phyloP scores from a whole-genome alignment of 2,329 filamentous ascomycete genomes.

The Reticulascus tulasneorum region DNA sequence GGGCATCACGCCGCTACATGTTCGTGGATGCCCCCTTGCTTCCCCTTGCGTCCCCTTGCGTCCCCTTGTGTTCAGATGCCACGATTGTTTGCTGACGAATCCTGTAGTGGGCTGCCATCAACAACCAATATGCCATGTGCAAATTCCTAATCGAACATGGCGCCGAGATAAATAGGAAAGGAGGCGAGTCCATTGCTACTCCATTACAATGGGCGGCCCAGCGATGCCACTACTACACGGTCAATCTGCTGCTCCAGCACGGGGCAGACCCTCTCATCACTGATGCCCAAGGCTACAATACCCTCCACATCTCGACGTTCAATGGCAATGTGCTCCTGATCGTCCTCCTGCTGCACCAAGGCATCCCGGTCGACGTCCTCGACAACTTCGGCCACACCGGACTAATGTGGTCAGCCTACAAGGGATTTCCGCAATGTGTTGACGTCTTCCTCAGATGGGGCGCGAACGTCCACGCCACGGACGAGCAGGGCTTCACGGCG shows the following conservation, averaged over 20 bases:
- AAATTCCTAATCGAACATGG: conserved; percentile 83
- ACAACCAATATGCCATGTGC: conserved; percentile 97
- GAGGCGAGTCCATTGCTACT: conserved; percentile 91
- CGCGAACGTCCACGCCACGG: conserved; percentile 83
- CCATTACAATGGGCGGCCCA: conserved; percentile 97
- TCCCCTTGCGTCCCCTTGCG: not conserved
- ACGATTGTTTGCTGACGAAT: conserved; percentile 16
- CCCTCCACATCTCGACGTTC: conserved; percentile 93
- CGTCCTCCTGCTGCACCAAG: conserved; percentile 85
- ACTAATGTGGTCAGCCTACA: conserved; percentile 99
- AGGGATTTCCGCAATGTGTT: conserved; percentile 88
- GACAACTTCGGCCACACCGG: conserved; percentile 90
- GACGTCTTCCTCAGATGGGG: conserved; percentile 93
- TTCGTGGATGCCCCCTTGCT: conserved; percentile 39
- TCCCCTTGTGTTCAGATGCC: conserved; percentile 1
- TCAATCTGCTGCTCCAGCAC: conserved; percentile 84
- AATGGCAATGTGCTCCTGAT: conserved; percentile 93
- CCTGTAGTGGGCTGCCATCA: conserved; percentile 96
- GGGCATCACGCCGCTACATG: conserved; percentile 92
- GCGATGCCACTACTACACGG: conserved; percentile 92
- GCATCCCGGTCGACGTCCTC: conserved; percentile 87
- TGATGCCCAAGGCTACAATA: conserved; percentile 96
- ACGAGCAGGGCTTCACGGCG: conserved; percentile 91
- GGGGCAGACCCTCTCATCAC: conserved; percentile 90
- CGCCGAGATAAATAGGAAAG: conserved; percentile 90